Conservation (phyloP, 2,329 filamentous ascomycete genomes). For the Paecilomyces sp. region DNA sequence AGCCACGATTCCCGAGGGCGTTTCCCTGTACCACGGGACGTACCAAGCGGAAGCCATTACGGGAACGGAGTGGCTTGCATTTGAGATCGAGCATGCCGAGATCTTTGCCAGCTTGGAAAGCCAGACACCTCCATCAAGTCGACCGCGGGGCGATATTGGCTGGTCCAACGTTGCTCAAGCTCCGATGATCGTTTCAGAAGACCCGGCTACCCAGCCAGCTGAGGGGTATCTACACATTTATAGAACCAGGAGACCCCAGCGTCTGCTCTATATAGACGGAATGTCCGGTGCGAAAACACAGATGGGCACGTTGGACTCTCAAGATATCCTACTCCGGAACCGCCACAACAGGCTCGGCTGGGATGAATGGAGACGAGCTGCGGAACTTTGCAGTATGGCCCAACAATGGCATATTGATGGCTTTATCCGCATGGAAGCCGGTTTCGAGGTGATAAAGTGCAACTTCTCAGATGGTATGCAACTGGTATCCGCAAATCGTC, state of each 20-base stretch:
- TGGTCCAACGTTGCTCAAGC: no score
- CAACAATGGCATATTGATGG: conserved; percentile 10
- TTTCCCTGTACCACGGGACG: conserved; percentile 58
- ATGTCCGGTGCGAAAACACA: conserved; percentile 59
- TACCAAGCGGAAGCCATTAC: conserved; percentile 35
- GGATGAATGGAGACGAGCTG: conserved; percentile 39
- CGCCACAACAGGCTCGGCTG: no score
- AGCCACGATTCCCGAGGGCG: conserved; percentile 53
- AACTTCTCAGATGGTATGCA: no score
- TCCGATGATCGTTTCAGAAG: not conserved
- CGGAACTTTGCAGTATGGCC: conserved; percentile 50
- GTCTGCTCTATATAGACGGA: conserved; percentile 63
- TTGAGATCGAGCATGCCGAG: conserved; percentile 63
- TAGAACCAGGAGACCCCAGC: conserved; percentile 48
- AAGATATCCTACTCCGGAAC: conserved; percentile 55
- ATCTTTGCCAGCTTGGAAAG: conserved; percentile 42
- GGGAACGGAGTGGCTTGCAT: conserved; percentile 60
- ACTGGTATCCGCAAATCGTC: no score
- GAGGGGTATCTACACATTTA: conserved; percentile 62
- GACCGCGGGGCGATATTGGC: not conserved
- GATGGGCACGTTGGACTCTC: conserved; percentile 61
- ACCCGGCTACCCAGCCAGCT: not conserved
- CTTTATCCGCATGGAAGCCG: conserved; percentile 1
- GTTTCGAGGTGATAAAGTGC: not conserved
- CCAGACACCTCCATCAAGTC: not conserved